Percentiles rank a stretch among this genome's conserved stretches.
phyloP scores from a whole-genome alignment of 306 rosid genomes.

The Trifolium dubium region DNA sequence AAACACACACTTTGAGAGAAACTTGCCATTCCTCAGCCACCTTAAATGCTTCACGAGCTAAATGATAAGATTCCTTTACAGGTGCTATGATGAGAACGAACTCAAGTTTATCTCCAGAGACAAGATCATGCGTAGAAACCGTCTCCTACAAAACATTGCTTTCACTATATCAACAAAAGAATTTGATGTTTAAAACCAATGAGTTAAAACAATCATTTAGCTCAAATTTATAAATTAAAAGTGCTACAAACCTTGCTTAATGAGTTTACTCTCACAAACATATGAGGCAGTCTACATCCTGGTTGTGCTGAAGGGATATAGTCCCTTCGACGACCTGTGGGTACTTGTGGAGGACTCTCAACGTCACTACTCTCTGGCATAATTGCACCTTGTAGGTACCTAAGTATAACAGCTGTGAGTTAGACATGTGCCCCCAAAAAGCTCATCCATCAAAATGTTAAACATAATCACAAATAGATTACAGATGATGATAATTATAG shows the following conservation, averaged over 20 bases:
- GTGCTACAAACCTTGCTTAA: constrained; percentile 60
- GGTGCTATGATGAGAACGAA: constrained; percentile 80
- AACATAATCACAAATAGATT: constrained; percentile 19
- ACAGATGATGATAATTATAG: constrained; percentile 31
- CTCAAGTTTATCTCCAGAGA: constrained; percentile 70
- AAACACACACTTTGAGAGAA: constrained; percentile 61
- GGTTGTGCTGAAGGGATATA: constrained; percentile 79
- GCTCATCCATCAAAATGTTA: constrained; percentile 34
- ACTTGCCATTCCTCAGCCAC: constrained; percentile 64
- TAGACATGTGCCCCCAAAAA: constrained; percentile 41
- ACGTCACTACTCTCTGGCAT: constrained; percentile 50
- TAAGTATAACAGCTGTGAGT: constrained; percentile 55
- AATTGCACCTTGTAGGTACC: constrained; percentile 83
- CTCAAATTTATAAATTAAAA: neutral
- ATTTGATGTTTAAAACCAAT: constrained; percentile 13
- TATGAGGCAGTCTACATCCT: constrained; percentile 92
- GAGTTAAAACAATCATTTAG: constrained; percentile 11
- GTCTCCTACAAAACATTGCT: constrained; percentile 51
- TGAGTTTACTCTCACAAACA: constrained; percentile 61
- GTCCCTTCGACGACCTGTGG: constrained; percentile 81
- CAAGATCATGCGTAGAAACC: constrained; percentile 75
- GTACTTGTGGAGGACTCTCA: constrained; percentile 51
- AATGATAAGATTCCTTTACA: constrained; percentile 53
- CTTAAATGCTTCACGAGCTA: constrained; percentile 69
- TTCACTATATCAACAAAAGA: constrained; percentile 18